These are phyloP conservation scores for Penicillium ochrochloron DNA, from an alignment of 495 filamentous ascomycete species.

Conservation along the genomic window DNA sequence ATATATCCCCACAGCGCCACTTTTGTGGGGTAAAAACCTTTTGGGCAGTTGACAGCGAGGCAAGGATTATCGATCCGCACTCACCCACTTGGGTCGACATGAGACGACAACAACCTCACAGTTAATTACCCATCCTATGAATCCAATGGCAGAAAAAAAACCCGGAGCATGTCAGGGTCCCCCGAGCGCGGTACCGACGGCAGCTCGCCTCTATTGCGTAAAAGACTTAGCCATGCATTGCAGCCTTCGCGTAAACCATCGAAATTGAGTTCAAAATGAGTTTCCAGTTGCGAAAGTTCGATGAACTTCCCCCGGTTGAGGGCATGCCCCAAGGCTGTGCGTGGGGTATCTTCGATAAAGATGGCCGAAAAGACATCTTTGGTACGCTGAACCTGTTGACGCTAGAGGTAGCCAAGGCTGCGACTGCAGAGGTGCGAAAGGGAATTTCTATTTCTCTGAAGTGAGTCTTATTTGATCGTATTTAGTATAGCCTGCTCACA, in stretches of 20 bases:
- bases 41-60: neutral
- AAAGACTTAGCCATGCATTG: neutral
- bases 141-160: neutral
- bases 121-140: neutral
- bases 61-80: neutral
- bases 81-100: neutral
- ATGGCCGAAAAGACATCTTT: slow-evolving; percentile 60
- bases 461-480: slow-evolving; percentile 33
- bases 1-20: neutral
- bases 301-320: slow-evolving; percentile 60
- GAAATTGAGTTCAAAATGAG: slow-evolving; percentile 5
- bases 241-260: neutral
- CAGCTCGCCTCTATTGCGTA: neutral
- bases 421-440: slow-evolving; percentile 54
- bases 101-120: neutral
- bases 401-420: slow-evolving; percentile 55
- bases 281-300: slow-evolving; percentile 51
- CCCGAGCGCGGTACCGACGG: neutral
- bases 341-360: slow-evolving; percentile 68
- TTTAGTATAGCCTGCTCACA: neutral
- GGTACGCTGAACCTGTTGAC: slow-evolving; percentile 66
- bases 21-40: neutral
- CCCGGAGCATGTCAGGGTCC: neutral
- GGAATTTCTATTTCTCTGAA: slow-evolving; percentile 65
- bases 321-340: slow-evolving; percentile 67